Evolutionary conservation across 305 asterid species (phyloP).

Genomic region (Rubia occidens): DNA sequence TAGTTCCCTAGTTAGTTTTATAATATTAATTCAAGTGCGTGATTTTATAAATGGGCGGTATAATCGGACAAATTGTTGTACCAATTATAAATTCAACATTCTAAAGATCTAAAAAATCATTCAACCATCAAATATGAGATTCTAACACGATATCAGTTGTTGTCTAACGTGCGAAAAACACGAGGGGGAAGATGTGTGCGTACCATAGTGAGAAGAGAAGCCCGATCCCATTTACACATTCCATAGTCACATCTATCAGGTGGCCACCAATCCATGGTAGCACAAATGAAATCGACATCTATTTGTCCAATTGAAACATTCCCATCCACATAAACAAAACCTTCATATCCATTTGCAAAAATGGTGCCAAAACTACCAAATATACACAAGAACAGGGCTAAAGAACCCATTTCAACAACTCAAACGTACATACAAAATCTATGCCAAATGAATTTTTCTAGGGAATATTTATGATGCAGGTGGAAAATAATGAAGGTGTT

Average conservation of each 20-base stretch:
- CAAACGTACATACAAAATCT: constrained; percentile 22
- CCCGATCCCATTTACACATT: constrained; percentile 40
- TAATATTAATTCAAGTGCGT: too few species aligned
- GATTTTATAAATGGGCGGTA: too few species aligned
- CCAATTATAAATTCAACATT: too few species aligned
- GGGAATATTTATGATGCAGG: constrained; percentile 2
- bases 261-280: constrained; percentile 56
- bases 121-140: not conserved
- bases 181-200: not conserved
- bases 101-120: not conserved
- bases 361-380: constrained; percentile 17
- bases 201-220: constrained; percentile 41
- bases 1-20: too few species aligned
- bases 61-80: too few species aligned
- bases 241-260: constrained; percentile 48
- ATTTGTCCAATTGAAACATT: constrained; percentile 26
- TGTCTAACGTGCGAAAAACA: not conserved
- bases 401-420: constrained; percentile 26
- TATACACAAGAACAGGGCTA: constrained; percentile 12
- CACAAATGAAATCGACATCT: constrained; percentile 37
- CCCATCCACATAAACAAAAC: constrained; percentile 30
- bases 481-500: not conserved
- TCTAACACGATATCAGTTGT: not conserved
- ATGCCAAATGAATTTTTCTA: not conserved
- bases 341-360: constrained; percentile 20